A percentile compares a stretch with the other conserved stretches of the same genome.
Evolutionary conservation across 2,329 filamentous ascomycete species (phyloP).

Genomic region (Botrytis byssoidea): DNA sequence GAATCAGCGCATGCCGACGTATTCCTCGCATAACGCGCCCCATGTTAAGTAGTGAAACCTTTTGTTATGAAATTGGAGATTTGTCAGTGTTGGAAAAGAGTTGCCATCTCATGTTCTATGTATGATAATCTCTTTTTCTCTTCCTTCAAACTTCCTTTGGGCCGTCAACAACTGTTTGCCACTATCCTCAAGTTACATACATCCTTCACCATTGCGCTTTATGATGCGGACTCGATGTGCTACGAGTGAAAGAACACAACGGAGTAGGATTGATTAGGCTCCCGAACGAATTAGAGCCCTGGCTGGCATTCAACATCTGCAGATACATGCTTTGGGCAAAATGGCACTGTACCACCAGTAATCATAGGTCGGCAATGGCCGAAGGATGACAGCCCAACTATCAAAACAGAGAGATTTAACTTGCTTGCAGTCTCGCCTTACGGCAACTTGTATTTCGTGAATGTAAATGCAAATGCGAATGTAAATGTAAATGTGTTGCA

Average conservation of each 20-base stretch:
- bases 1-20: slow-evolving; percentile 27
- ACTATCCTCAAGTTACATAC: not conserved
- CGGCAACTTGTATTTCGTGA: slow-evolving; percentile 14
- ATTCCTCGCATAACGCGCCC: slow-evolving; percentile 18
- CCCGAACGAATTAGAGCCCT: not conserved
- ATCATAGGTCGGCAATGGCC: slow-evolving; percentile 3
- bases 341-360: not conserved
- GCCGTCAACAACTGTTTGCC: not conserved
- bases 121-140: not conserved
- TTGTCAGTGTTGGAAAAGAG: slow-evolving; percentile 17
- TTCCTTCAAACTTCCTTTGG: not conserved
- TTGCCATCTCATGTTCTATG: not conserved
- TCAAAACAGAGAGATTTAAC: not conserved
- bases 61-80: slow-evolving; percentile 15
- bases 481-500: slow-evolving; percentile 5
- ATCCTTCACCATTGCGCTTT: not conserved
- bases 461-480: not conserved
- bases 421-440: not conserved
- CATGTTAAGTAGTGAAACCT: not conserved
- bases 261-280: not conserved
- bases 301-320: not conserved
- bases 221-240: too few species aligned
- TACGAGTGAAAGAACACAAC: not conserved
- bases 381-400: slow-evolving; percentile 10
- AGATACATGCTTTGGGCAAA: slow-evolving; percentile 8